Evolutionary conservation across 139 green algal genomes (phyloP).

Genomic region (Tetradesmus lagerheimii): DNA sequence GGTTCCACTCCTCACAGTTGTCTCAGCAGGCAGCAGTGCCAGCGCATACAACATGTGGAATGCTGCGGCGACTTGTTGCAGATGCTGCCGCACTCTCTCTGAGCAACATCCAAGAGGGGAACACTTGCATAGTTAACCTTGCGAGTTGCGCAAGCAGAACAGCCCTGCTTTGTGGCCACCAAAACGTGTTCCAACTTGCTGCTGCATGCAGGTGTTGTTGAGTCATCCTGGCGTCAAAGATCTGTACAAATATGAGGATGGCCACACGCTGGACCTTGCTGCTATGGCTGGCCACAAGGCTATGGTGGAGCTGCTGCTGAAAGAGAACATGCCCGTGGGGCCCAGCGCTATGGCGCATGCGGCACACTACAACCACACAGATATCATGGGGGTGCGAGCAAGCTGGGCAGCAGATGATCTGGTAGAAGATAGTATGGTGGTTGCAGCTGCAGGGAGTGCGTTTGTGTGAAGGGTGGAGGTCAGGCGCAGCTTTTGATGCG

Average conservation of each 20-base stretch:
- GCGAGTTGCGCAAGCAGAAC: too few relatives aligned
- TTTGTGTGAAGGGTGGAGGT: too few relatives aligned
- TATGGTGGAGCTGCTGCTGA: constrained; percentile 23
- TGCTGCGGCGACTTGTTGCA: not conserved
- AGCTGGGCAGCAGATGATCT: not conserved
- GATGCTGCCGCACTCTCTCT: too few relatives aligned
- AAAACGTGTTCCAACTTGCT: too few relatives aligned
- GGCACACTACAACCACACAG: constrained; percentile 34
- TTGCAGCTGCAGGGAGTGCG: not conserved
- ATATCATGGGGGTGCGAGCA: constrained; percentile 16
- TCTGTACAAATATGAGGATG: constrained; percentile 35
- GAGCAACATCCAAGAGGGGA: too few relatives aligned
- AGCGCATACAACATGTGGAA: not conserved
- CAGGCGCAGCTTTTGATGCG: too few relatives aligned
- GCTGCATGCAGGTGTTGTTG: constrained; percentile 7
- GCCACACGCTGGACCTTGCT: constrained; percentile 38
- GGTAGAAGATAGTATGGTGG: not conserved
- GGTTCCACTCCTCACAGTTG: too few relatives aligned
- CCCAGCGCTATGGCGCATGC: constrained; percentile 25
- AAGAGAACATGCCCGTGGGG: not conserved
- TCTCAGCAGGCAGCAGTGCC: not conserved
- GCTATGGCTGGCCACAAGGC: not conserved
- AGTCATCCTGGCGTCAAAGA: not conserved
- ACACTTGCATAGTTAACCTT: too few relatives aligned
- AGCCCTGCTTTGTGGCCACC: not conserved